Evolutionary conservation across 352 stramenopile genomes (phyloP), one percentile per base, ranked within the genome.

Genomic region (Thraustotheca clavata): DNA sequence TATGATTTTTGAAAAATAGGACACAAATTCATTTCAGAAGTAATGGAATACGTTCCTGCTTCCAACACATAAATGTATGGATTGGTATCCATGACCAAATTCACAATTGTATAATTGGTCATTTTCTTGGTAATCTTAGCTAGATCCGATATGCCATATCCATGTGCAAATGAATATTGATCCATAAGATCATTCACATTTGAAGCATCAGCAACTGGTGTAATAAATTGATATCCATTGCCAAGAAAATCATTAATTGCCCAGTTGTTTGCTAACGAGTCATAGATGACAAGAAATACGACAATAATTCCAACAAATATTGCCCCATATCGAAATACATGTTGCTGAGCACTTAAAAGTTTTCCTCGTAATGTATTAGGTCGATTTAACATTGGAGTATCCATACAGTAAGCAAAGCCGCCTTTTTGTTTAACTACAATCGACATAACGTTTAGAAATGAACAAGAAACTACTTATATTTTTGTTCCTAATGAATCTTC

Each of bases 241-340:
- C 57, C 57, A 29, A 43, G 34, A 65, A 65, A 65, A 46, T 65
- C 38, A 33, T 50, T 39, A 20, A 65, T 54, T 5, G 39, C 36
- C 57, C 57, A 54, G 41, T 65, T 65, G 36, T 65, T 65, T 18
- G 24, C 12, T 1, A 54, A 3, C 0, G 38, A 18, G 38, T 65
- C 57, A 18, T 57, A 12, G 11, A 18, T 18, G 4, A 65, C 41
- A 3, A 65, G 38, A 16, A 27, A n/a, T n/a, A 65, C n/a, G 22
- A 54, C 40, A 20, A 35, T 0, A 22, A 36, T 4, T 27, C 57
- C 38, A 46, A 65, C 14, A 9, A 52, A 24, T 24, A 35, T 35
- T 24, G 43, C 43, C n/a, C 39, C 39, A 47, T 27, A 47, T n/a
- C 4, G 22, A n/a, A 2, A 47, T n/a, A 47, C 39, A n/a, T 47